Conservation (phyloP, 306 rosid genomes). For the Medicago arabica region DNA sequence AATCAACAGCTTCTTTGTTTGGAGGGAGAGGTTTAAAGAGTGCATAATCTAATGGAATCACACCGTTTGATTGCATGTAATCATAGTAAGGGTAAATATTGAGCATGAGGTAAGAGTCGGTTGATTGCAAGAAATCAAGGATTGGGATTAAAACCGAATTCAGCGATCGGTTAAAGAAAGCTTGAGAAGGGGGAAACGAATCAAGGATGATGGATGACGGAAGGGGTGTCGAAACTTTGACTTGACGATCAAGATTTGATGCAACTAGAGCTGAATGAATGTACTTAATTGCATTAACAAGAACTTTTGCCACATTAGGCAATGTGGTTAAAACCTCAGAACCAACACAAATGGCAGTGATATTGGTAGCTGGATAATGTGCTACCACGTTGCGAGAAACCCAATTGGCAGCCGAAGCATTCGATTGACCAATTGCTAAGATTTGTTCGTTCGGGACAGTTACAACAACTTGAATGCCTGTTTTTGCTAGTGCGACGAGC, state of each 20-base stretch:
- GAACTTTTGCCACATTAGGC: slow-evolving; percentile 79
- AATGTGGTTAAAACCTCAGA: slow-evolving; percentile 73
- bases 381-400: slow-evolving; percentile 79
- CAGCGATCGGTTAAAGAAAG: slow-evolving; percentile 74
- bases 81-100: slow-evolving; percentile 86
- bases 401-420: slow-evolving; percentile 86
- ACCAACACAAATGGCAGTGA: slow-evolving; percentile 82
- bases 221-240: slow-evolving; percentile 80
- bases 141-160: slow-evolving; percentile 73
- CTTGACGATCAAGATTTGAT: slow-evolving; percentile 74
- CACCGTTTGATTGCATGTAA: slow-evolving; percentile 81
- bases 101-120: slow-evolving; percentile 71
- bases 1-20: slow-evolving; percentile 84
- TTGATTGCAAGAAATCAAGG: slow-evolving; percentile 80
- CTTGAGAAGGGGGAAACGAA: slow-evolving; percentile 91
- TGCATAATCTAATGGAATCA: slow-evolving; percentile 79
- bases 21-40: slow-evolving; percentile 76
- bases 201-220: slow-evolving; percentile 81
- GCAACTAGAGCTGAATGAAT: slow-evolving; percentile 79
- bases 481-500: slow-evolving; percentile 80
- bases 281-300: slow-evolving; percentile 73
- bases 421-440: slow-evolving; percentile 81
- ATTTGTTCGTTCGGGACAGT: slow-evolving; percentile 81
- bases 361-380: slow-evolving; percentile 85
- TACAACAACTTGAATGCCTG: slow-evolving; percentile 72